phyloP scores from a whole-genome alignment of 2,329 filamentous ascomycete species.

The Dendryphion nanum region DNA sequence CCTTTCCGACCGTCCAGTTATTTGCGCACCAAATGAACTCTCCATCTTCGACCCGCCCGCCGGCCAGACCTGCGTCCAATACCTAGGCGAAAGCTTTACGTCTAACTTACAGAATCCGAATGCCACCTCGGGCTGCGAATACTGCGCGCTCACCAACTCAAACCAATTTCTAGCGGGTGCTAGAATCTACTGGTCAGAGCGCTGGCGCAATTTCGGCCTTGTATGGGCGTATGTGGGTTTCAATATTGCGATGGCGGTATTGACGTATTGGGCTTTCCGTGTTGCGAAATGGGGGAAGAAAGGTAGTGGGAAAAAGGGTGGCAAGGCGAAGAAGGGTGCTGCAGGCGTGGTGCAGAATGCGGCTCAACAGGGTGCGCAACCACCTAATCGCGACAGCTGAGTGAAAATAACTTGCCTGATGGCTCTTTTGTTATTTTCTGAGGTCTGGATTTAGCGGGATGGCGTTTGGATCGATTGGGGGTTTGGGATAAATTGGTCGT shows the following conservation, averaged over 20 bases:
- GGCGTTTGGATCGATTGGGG: too few species aligned
- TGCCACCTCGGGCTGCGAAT: conserved; percentile 49
- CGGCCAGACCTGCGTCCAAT: conserved; percentile 44
- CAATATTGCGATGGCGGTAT: conserved; percentile 59
- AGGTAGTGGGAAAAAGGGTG: too few species aligned
- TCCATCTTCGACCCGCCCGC: conserved; percentile 41
- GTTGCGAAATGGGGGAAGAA: too few species aligned
- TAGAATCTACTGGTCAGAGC: conserved; percentile 45
- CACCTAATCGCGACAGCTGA: too few species aligned
- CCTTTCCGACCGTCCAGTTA: conserved; percentile 48
- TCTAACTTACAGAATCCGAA: conserved; percentile 42
- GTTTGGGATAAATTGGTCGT: too few species aligned
- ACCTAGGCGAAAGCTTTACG: conserved; percentile 44
- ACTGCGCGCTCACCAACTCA: conserved; percentile 47
- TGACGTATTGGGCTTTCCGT: conserved; percentile 55
- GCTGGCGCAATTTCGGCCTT: conserved; percentile 69
- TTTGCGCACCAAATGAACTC: conserved; percentile 46
- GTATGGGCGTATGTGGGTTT: conserved; percentile 66
- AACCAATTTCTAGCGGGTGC: conserved; percentile 49
- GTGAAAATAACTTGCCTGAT: too few species aligned
- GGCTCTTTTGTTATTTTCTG: too few species aligned
- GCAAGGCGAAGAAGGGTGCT: too few species aligned
- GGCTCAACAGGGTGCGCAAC: too few species aligned
- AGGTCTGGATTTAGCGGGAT: too few species aligned
- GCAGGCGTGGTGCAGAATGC: too few species aligned